Evolutionary conservation across 1,139 yeast genomes (phyloP), one percentile per base, ranked within the genome.

Genomic region (Casaregolazyma lundiana): DNA sequence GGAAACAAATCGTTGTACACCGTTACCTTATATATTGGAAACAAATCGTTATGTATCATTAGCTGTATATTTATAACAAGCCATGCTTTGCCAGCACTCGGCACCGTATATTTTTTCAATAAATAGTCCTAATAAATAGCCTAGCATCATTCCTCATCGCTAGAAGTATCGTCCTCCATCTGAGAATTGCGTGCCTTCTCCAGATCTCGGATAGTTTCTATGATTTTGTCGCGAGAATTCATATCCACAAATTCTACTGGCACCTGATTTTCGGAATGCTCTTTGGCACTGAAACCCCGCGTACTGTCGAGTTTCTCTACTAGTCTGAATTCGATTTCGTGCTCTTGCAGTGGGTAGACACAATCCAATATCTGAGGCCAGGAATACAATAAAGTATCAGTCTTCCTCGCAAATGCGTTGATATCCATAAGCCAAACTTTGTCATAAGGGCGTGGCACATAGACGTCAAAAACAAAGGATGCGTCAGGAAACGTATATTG

Each of bases 191-290:
- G 32, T 26, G 32, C 32, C 15, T 47, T 38, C 19, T 57, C 53
- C 55, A 62, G 47, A 46, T 62, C 62, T 21, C 53, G 51, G n/a
- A 60, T 58, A 19, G 62, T 45, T 21, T 61, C 63, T 2, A 57
- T 57, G 41, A 62, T 60, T 4, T 60, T 60, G 11, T 63, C 62
- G n/a, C 85, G 80, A 52, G 78, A 62, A 22, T 87, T 73, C 1
- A 97, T 96, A 62, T 88, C 94, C 4, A 92, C 83, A 24, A 94
- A 80, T 57, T 92, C 99, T 45, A 78, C 72, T 0, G 99, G 98
- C 2, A 92, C 96, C 59, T 85, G 90, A 61, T 84, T 88, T 59
- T 90, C 96, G 2, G 95, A 79, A 61, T 86, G 92, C 47, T 88
- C 95, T 55, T 84, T 85, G 0, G 80, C 69, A 0, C 87, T 83